Evolutionary conservation across 2,329 filamentous ascomycete genomes (phyloP).

Genomic region (Cadophora malorum): DNA sequence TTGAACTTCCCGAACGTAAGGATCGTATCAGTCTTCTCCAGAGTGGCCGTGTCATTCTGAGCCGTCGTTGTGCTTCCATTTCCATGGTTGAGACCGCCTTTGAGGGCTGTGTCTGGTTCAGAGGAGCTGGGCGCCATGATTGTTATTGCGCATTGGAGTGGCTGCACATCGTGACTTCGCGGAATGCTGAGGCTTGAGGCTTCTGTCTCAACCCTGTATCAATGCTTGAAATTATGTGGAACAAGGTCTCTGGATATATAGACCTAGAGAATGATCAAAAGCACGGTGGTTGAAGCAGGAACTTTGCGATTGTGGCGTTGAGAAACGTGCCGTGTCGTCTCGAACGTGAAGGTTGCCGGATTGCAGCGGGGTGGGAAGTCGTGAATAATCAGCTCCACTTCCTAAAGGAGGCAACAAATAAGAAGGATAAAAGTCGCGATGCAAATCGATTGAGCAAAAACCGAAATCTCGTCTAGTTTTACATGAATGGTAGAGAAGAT

Average conservation of each 20-base stretch:
- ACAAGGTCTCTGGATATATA: too few species aligned
- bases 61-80: background rate
- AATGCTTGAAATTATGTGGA: background rate
- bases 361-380: conserved; percentile 2
- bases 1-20: conserved; percentile 43
- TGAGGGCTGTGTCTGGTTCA: background rate
- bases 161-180: conserved; percentile 2
- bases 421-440: too few species aligned
- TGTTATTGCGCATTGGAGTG: conserved; percentile 17
- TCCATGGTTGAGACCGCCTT: background rate
- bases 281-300: background rate
- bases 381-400: conserved; percentile 14
- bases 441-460: too few species aligned
- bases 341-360: conserved; percentile 4
- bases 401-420: background rate
- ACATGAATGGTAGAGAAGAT: background rate
- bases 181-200: background rate
- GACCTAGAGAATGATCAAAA: background rate
- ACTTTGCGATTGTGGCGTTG: background rate
- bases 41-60: conserved; percentile 18
- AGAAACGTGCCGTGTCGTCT: conserved; percentile 11
- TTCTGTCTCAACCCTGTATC: background rate
- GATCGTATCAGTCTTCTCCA: conserved; percentile 31
- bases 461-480: background rate
- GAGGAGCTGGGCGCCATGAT: conserved; percentile 25